phyloP scores from a whole-genome alignment of 148 eudicot species.

The Amaranthus hypochondriacus region DNA sequence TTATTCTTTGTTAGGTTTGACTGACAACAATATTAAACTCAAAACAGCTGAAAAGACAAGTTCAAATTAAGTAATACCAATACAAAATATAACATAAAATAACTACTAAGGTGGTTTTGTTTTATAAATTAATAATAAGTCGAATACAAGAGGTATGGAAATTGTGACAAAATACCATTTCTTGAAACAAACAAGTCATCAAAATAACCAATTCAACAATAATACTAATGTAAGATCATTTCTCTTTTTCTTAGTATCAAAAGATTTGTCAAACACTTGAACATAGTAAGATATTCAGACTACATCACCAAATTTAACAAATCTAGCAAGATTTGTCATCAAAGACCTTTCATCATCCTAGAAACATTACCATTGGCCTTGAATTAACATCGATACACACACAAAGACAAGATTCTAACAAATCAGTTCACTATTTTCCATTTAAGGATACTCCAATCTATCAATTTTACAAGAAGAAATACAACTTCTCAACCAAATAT shows the following conservation, averaged over 20 bases:
- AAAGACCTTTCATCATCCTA: neutral
- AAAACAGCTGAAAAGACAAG: neutral
- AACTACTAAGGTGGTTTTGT: neutral
- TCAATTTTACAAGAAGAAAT: neutral
- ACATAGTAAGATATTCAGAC: neutral
- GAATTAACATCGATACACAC: neutral
- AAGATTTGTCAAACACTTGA: slow-evolving; percentile 9
- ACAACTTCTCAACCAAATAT: neutral
- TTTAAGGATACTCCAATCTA: neutral
- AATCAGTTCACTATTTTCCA: neutral
- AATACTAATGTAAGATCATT: neutral
- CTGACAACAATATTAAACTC: neutral
- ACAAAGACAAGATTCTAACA: neutral
- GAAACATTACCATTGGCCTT: neutral
- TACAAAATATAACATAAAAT: neutral
- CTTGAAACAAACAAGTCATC: neutral
- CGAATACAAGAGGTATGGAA: neutral
- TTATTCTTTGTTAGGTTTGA: neutral
- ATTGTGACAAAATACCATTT: neutral
- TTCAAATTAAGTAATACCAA: neutral
- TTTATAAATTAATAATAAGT: neutral
- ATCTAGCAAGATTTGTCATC: neutral
- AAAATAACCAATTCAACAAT: neutral
- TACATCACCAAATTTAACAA: neutral
- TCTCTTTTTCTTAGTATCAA: neutral